phyloP scores from a whole-genome alignment of 1,139 yeast species.

The Suhomyces yuchorum region DNA sequence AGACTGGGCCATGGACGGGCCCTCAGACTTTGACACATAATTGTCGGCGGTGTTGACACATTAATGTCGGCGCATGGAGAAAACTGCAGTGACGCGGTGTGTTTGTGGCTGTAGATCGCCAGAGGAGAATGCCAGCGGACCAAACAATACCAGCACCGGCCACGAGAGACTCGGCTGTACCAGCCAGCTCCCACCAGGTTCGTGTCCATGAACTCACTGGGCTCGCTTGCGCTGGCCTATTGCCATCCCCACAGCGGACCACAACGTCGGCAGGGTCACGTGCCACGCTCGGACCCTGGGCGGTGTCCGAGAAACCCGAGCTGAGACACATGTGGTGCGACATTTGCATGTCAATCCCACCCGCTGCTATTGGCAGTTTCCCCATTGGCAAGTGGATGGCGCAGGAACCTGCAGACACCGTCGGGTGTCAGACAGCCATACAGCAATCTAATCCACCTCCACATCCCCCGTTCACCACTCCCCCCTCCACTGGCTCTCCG shows the following conservation, averaged over 20 bases:
- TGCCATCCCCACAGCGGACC: too few relatives aligned
- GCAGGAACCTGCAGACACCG: background rate
- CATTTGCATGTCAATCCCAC: background rate
- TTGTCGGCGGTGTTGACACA: background rate
- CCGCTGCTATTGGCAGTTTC: background rate
- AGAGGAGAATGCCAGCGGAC: background rate
- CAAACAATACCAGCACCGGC: too few relatives aligned
- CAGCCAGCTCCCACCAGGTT: too few relatives aligned
- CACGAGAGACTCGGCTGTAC: too few relatives aligned
- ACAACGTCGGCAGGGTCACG: too few relatives aligned
- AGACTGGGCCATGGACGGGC: too few relatives aligned
- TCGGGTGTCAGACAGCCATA: background rate
- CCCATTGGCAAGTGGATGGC: background rate
- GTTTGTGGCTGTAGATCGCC: background rate
- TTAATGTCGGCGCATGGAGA: background rate
- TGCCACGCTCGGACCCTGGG: too few relatives aligned
- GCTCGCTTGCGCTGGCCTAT: too few relatives aligned
- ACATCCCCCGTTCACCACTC: too few relatives aligned
- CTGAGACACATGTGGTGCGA: background rate
- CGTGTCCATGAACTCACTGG: too few relatives aligned
- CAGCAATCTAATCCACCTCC: background rate
- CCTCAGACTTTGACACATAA: background rate
- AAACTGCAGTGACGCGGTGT: background rate
- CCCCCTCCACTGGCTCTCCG: too few relatives aligned
- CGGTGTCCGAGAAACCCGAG: constrained; percentile 2